Conservation (phyloP, 495 filamentous ascomycete genomes). For the Aspergillus indologenus region DNA sequence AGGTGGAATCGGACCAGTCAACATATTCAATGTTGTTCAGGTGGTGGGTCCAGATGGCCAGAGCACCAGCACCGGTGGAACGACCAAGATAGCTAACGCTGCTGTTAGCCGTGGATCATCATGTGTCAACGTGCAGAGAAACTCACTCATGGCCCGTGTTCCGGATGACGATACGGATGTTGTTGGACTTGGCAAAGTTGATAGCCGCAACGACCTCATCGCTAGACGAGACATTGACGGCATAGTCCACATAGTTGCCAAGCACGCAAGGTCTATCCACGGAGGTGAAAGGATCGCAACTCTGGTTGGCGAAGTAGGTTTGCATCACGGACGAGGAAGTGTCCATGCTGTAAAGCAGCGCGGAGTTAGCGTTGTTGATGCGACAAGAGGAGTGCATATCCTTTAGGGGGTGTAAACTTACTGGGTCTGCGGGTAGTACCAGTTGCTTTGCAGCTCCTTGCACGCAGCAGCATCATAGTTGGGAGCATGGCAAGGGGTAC, state of each 20-base stretch:
- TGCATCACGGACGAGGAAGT: constrained; percentile 45
- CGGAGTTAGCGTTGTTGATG: background rate
- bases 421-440: constrained; percentile 33
- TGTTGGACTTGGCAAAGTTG: constrained; percentile 53
- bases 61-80: constrained; percentile 55
- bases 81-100: constrained; percentile 48
- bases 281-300: constrained; percentile 54
- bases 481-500: constrained; percentile 45
- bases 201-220: constrained; percentile 37
- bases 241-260: constrained; percentile 58
- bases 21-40: constrained; percentile 45
- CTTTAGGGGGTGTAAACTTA: constrained; percentile 16
- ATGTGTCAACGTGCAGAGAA: background rate
- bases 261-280: constrained; percentile 47
- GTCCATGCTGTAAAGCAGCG: constrained; percentile 13
- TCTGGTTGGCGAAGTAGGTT: constrained; percentile 44
- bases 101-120: background rate
- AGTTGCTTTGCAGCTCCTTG: constrained; percentile 22
- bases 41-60: constrained; percentile 58
- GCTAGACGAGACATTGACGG: constrained; percentile 40
- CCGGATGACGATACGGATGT: constrained; percentile 61
- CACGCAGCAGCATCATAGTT: constrained; percentile 36
- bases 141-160: constrained; percentile 60
- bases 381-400: background rate
- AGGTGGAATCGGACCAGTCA: constrained; percentile 37